Evolutionary conservation across 2,329 filamentous ascomycete genomes (phyloP), one percentile per base, ranked within the genome.

Genomic region (Nigrospora oryzae): DNA sequence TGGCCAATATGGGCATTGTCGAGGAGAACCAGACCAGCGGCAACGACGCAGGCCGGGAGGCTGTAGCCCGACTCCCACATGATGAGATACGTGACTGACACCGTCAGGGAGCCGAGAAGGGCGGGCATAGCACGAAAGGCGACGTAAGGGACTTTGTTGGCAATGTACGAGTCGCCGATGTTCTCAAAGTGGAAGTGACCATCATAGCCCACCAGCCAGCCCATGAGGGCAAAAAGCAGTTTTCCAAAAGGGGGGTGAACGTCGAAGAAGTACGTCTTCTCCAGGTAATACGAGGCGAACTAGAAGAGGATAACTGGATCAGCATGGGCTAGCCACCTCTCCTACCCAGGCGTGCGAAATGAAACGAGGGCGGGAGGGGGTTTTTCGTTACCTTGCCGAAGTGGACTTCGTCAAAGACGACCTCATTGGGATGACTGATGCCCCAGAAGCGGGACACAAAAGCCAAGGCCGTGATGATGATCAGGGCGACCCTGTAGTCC

Each of bases 61-160:
- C 89, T 95, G 69, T 98, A 98, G 51, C 90, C 93, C 41, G 93
- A 97, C 69, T 98, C 93, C 93, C 93, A 98, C 93, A 98, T 98
- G 66, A 95, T 98, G 63, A 95, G 70, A 67, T 95, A 98, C 46
- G 88, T 83, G 40, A 91, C 86, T n/a, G 90, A 86, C 42, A 98
- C 89, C 11, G 93, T 98, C 54, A 98, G 72, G 46, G 93, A 85
- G 53, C 93, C 93, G 55, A 97, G 81, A 41, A 93, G 79, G 48
- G 93, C 93, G 36, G 93, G 93, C 73, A 98, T 80, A 38, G 90
- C 86, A 56, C 93, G 87, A 71, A 94, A 95, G 50, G 93, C 90
- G 51, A 98, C 86, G 65, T 98, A 98, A 34, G 93, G 93, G 36
- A 98, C 90, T 63, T 94, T 93, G 75, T 98, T 96, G 48, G 83